Evolutionary conservation across 495 filamentous ascomycete genomes (phyloP).

Genomic region (Pyrenula massariospora): DNA sequence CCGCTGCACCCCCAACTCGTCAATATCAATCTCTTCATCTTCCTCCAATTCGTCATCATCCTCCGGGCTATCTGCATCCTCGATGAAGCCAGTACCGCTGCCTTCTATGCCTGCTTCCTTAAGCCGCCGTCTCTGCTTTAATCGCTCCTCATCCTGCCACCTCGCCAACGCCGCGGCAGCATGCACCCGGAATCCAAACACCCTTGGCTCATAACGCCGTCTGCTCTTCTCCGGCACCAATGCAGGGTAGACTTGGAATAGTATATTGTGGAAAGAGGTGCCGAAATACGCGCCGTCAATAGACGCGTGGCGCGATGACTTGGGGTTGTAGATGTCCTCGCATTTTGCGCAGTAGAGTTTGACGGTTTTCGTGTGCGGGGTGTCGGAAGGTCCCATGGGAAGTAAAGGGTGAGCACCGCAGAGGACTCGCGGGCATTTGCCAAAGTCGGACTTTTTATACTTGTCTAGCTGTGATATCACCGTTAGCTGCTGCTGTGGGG

Average conservation of each 20-base stretch:
- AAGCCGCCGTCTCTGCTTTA: conserved; percentile 64
- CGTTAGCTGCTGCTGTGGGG: too few relatives aligned
- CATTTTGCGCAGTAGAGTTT: conserved; percentile 95
- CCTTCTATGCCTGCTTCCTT: conserved; percentile 36
- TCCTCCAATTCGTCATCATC: conserved; percentile 28
- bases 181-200: conserved; percentile 94
- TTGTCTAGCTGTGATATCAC: conserved; percentile 76
- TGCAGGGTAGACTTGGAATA: conserved; percentile 95
- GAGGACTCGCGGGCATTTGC: conserved; percentile 92
- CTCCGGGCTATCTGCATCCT: conserved; percentile 40
- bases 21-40: conserved; percentile 21
- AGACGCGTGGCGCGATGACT: conserved; percentile 85
- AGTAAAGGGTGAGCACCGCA: conserved; percentile 86
- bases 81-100: conserved; percentile 34
- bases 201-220: conserved; percentile 74
- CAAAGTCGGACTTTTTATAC: conserved; percentile 96
- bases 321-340: conserved; percentile 98
- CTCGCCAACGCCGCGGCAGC: conserved; percentile 75
- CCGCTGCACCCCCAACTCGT: conserved; percentile 18
- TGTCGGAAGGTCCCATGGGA: conserved; percentile 84
- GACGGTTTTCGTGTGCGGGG: conserved; percentile 72
- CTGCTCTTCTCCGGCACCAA: conserved; percentile 75
- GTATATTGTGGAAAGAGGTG: conserved; percentile 94
- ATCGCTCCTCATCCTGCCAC: conserved; percentile 76
- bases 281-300: conserved; percentile 99